phyloP scores from a whole-genome alignment of 805 yeast species.

The Lipomyces lipofer region DNA sequence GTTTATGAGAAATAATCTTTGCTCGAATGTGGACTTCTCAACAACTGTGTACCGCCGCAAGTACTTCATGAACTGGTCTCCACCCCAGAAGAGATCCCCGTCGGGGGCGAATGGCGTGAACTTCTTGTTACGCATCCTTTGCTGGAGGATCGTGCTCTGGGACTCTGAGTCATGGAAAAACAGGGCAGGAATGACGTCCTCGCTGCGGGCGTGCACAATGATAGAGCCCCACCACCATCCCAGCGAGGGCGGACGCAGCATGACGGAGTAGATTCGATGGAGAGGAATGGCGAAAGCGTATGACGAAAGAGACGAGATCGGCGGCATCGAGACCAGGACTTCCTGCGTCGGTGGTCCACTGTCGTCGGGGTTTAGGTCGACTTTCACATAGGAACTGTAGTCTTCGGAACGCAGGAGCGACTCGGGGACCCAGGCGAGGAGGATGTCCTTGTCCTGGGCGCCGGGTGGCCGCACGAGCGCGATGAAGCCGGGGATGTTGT shows the following conservation, averaged over 20 bases:
- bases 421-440: conserved; percentile 68
- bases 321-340: conserved; percentile 53
- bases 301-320: conserved; percentile 52
- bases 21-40: conserved; percentile 70
- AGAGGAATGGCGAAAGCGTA: conserved; percentile 70
- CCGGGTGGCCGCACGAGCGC: conserved; percentile 58
- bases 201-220: conserved; percentile 63
- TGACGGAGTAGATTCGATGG: conserved; percentile 69
- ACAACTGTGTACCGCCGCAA: conserved; percentile 58
- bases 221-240: conserved; percentile 95
- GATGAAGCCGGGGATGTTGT: conserved; percentile 78
- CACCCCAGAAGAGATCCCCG: conserved; percentile 81
- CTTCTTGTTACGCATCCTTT: conserved; percentile 56
- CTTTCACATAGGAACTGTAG: conserved; percentile 47
- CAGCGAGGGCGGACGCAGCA: conserved; percentile 75
- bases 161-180: conserved; percentile 92
- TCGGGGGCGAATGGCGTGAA: conserved; percentile 71
- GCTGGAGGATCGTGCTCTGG: conserved; percentile 67
- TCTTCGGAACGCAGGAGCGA: conserved; percentile 50
- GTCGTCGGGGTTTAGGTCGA: conserved; percentile 48
- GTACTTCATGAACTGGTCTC: conserved; percentile 65
- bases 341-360: conserved; percentile 27
- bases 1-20: conserved; percentile 70
- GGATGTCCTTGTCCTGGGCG: conserved; percentile 52
- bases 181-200: conserved; percentile 71